Base-by-base conservation (phyloP, 768 basidiomycete species). In the Sutorius australiensis region DNA sequence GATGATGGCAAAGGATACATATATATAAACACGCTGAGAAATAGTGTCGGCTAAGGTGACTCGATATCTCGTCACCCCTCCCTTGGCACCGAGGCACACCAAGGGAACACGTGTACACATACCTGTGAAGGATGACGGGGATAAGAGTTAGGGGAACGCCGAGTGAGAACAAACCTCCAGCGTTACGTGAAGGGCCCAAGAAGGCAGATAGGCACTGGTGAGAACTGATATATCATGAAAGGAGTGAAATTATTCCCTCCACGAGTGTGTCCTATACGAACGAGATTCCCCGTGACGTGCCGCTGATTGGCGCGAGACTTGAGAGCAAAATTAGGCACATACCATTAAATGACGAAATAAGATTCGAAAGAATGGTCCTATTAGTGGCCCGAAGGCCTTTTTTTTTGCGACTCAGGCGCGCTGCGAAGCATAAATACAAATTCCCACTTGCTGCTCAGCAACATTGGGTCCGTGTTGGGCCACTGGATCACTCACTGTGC, bases 11-110 rank as follows among this genome's bases (percentile, higher is more conserved):
- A 27, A 27, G 54, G 39, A 47, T 58, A 53, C 57, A 61, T 58
- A 53, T 60, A 61, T 61, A 58, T 58, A 64, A 54, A 64, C 17
- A 47, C 46, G 46, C 33, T 50, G 55, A 54, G 50, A 57, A 54
- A 57, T 36, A 38, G 39, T 32, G 44, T 41, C 46, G 42, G 50
- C 38, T 52, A 55, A 52, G 43, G 40, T 56, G 52, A 56, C 45
- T 48, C 47, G 50, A 53, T 50, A 58, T 58, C 50, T 50, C 39
- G 38, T 53, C 39, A 46, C 49, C 61, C 54, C 51, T 46, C 54
- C 33, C 51, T 55, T 63, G 50, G 48, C 54, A 54, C 46, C 33
- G 58, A 55, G 48, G 61, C 51, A 53, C 27, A 24, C 40, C 9
- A 39, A 48, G 31, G 48, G 13, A 41, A 43, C 55, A 61, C 62